Evolutionary conservation across 2,329 filamentous ascomycete species (phyloP).

Genomic region (Aureobasidium vineae): DNA sequence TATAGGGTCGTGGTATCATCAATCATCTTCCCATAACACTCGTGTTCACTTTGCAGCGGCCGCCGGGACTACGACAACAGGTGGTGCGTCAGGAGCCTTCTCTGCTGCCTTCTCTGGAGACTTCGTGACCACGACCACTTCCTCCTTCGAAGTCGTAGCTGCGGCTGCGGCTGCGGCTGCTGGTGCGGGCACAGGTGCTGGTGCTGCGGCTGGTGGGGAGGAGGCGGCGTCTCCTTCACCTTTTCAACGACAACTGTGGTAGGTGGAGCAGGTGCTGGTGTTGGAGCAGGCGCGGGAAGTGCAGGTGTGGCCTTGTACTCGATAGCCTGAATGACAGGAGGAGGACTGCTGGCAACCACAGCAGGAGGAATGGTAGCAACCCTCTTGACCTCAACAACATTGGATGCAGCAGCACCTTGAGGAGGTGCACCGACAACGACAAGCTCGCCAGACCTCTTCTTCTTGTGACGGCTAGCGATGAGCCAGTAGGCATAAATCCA

Average conservation of each 20-base stretch:
- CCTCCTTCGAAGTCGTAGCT: background rate
- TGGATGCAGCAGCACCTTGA: background rate
- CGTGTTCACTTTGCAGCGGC: background rate
- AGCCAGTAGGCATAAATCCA: background rate
- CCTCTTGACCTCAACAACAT: background rate
- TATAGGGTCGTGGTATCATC: conserved; percentile 4
- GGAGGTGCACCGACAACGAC: background rate
- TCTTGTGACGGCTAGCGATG: background rate
- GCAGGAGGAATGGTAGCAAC: background rate
- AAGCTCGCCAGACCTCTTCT: background rate
- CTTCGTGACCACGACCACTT: background rate
- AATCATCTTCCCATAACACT: background rate
- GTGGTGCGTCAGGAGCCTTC: background rate
- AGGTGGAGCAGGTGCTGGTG: background rate
- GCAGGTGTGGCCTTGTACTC: background rate
- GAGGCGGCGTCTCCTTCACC: too few species aligned
- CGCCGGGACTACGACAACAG: background rate
- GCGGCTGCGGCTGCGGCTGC: background rate
- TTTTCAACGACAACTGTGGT: background rate
- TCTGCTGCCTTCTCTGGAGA: background rate
- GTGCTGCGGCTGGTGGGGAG: background rate
- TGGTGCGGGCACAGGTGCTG: background rate
- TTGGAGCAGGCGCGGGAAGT: background rate
- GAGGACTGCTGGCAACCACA: background rate
- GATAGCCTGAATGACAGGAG: background rate